Evolutionary conservation across 352 stramenopile genomes (phyloP).

Genomic region (Aphanomyces invadans): DNA sequence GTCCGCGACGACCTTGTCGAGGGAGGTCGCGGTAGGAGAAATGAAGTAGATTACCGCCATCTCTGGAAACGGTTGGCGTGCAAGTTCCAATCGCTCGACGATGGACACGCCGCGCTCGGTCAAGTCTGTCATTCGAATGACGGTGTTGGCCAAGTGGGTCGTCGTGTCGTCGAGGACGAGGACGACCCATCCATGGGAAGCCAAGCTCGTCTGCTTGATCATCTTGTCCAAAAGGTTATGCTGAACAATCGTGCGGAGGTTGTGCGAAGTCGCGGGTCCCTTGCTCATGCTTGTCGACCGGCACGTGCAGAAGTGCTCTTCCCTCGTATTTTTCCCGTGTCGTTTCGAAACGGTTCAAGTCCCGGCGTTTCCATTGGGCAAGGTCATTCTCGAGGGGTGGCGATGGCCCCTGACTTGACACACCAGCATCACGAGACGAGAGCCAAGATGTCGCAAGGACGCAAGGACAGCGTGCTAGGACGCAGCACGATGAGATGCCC

Average conservation of each 20-base stretch:
- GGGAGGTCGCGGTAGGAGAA: conserved; percentile 72
- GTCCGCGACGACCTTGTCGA: conserved; percentile 80
- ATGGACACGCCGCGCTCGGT: conserved; percentile 96
- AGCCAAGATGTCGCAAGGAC: not conserved
- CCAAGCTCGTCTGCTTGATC: conserved; percentile 71
- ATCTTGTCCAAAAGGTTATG: conserved; percentile 76
- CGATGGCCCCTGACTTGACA: too few species aligned
- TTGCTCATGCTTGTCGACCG: not conserved
- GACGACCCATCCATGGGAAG: conserved; percentile 79
- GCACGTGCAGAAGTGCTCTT: not conserved
- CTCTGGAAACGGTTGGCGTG: conserved; percentile 92
- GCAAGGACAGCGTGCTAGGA: too few species aligned
- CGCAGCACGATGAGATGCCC: too few species aligned
- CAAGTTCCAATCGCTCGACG: conserved; percentile 93
- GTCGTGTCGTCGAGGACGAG: conserved; percentile 93
- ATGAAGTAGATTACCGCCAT: conserved; percentile 97
- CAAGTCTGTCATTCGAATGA: conserved; percentile 97
- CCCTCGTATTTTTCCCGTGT: not conserved
- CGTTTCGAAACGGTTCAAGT: conserved; percentile 7
- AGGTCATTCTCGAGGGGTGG: not conserved
- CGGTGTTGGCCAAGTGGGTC: conserved; percentile 89
- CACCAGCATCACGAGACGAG: too few species aligned
- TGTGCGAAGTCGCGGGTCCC: conserved; percentile 21
- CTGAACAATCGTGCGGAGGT: conserved; percentile 70
- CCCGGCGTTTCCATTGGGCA: not conserved